These are phyloP conservation scores for Ensete glaucum DNA, from an alignment of 176 grass and related monocot species.

Conservation along the genomic window DNA sequence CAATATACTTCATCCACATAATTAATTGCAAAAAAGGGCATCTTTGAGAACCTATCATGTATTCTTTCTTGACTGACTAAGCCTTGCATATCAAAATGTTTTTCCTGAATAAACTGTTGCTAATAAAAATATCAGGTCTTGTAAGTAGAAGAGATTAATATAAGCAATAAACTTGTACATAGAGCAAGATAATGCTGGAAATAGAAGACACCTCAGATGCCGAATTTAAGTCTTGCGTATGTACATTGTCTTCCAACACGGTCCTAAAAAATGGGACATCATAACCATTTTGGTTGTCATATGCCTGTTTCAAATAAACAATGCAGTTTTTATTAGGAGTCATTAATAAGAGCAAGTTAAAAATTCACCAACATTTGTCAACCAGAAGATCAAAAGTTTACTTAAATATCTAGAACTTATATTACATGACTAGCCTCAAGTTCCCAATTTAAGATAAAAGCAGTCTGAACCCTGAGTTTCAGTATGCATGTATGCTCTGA, in stretches of 20 bases:
- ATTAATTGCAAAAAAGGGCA: neutral
- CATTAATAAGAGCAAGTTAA: neutral
- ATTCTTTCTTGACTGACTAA: neutral
- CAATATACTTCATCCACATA: no score
- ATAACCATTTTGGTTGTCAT: constrained; percentile 45
- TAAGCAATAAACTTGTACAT: neutral
- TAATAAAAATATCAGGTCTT: neutral
- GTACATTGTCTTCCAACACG: constrained; percentile 36
- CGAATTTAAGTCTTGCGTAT: constrained; percentile 40
- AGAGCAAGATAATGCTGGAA: neutral
- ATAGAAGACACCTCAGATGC: constrained; percentile 42
- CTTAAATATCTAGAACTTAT: neutral
- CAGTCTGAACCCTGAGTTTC: neutral
- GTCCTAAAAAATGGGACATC: constrained; percentile 42
- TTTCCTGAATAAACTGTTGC: neutral
- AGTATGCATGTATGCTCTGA: neutral
- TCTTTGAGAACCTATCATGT: neutral
- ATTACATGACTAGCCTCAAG: neutral
- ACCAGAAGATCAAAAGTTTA: no score
- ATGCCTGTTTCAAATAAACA: constrained; percentile 18
- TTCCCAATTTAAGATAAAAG: neutral
- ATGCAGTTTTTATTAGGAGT: neutral
- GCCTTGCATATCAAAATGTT: neutral
- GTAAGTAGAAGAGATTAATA: neutral
- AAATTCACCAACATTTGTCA: no score